Evolutionary conservation across 2,329 filamentous ascomycete species (phyloP).

Genomic region (Aphanocladium album): DNA sequence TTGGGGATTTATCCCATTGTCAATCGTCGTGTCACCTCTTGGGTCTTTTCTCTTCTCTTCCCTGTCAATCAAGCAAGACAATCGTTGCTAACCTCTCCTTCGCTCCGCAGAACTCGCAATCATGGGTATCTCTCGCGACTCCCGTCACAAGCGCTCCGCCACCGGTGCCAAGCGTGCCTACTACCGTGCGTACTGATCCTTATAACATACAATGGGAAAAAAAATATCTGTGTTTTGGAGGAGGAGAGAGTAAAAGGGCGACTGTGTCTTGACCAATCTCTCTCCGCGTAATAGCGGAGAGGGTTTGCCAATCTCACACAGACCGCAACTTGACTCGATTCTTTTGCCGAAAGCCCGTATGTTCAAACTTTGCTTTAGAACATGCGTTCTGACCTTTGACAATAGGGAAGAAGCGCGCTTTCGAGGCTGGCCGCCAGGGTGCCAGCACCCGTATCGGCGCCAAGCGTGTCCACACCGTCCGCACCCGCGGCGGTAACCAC

Average conservation of each 20-base stretch:
- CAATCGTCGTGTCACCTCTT: background rate
- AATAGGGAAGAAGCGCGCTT: constrained; percentile 91
- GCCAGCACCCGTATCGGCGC: constrained; percentile 98
- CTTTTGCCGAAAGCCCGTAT: constrained; percentile 63
- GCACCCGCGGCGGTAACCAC: constrained; percentile 96
- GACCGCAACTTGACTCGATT: background rate
- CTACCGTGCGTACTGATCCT: constrained; percentile 63
- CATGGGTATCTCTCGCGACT: constrained; percentile 99
- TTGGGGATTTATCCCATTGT: background rate
- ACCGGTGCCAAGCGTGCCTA: constrained; percentile 96
- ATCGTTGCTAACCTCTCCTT: constrained; percentile 22
- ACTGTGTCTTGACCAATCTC: background rate
- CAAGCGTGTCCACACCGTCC: constrained; percentile 95
- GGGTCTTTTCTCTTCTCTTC: background rate
- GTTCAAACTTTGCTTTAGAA: constrained; percentile 29
- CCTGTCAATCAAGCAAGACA: background rate
- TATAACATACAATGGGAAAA: constrained; percentile 15
- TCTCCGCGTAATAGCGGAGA: background rate
- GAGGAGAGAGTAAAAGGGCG: background rate
- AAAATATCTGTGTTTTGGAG: constrained; percentile 9
- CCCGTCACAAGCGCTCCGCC: constrained; percentile 99
- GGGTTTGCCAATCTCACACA: rapidly evolving
- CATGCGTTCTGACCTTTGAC: constrained; percentile 71
- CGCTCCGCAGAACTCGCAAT: constrained; percentile 62
- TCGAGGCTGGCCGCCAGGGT: constrained; percentile 99